Evolutionary conservation across 2,329 filamentous ascomycete species (phyloP).

Genomic region (Fusarium mundagurra): DNA sequence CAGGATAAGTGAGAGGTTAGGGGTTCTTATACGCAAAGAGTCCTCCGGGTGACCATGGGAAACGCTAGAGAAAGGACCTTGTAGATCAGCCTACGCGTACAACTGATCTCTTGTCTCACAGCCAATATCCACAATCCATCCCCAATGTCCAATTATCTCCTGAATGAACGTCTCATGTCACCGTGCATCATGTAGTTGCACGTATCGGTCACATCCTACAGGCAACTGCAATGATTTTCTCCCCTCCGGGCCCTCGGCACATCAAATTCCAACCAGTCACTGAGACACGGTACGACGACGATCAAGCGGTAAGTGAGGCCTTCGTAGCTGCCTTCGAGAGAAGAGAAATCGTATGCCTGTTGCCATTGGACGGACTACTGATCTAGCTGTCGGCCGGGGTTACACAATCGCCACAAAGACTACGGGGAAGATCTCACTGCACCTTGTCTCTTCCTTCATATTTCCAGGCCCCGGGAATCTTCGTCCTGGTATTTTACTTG

Average conservation of each 20-base stretch:
- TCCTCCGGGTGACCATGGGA: rapidly evolving
- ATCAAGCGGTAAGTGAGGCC: background rate
- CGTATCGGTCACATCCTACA: background rate
- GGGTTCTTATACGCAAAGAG: background rate
- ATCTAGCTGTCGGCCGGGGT: background rate
- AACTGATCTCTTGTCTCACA: background rate
- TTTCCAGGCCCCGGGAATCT: rapidly evolving
- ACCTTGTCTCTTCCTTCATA: rapidly evolving
- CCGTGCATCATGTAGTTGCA: background rate
- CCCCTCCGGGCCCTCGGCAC: background rate
- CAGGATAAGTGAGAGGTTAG: rapidly evolving
- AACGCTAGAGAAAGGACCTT: rapidly evolving
- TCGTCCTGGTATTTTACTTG: rapidly evolving
- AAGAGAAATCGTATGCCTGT: background rate
- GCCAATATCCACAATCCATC: rapidly evolving
- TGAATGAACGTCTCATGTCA: rapidly evolving
- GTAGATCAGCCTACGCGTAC: background rate
- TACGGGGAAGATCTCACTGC: background rate
- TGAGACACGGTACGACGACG: background rate
- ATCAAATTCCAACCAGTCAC: background rate
- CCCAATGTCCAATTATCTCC: background rate
- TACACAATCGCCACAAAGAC: no score
- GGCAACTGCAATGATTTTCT: background rate
- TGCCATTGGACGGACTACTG: background rate
- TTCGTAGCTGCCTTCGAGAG: rapidly evolving